A percentile compares a stretch with the other conserved stretches of the same genome.
phyloP scores from a whole-genome alignment of 1,284 basidiomycete species.

The Sparassis latifolia region DNA sequence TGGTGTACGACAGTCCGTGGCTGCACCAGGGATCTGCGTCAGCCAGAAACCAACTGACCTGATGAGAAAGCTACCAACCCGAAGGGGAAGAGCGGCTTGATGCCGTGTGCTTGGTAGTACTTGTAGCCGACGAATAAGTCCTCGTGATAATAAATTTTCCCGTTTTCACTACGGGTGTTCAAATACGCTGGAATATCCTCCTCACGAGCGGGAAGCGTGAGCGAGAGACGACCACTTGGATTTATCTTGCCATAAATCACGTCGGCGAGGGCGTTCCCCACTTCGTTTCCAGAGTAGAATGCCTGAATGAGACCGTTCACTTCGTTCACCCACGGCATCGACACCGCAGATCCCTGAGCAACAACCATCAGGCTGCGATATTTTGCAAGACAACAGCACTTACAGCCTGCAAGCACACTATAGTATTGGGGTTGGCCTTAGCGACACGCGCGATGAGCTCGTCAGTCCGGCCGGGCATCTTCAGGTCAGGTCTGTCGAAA shows the following conservation, averaged over 20 bases:
- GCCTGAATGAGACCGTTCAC: constrained; percentile 51
- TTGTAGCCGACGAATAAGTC: constrained; percentile 72
- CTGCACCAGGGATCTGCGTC: constrained; percentile 23
- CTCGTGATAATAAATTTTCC: constrained; percentile 60
- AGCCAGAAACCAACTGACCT: not conserved
- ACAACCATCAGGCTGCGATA: not conserved
- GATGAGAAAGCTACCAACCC: constrained; percentile 34
- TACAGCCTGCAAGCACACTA: constrained; percentile 66
- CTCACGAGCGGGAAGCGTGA: constrained; percentile 57
- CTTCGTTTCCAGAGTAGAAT: constrained; percentile 75
- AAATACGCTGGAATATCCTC: constrained; percentile 63
- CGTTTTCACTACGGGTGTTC: constrained; percentile 55
- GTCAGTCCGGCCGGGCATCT: constrained; percentile 55
- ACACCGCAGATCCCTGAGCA: constrained; percentile 52
- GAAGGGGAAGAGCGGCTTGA: constrained; percentile 62
- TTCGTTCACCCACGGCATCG: constrained; percentile 57
- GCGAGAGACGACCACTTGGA: constrained; percentile 63
- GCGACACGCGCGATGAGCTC: constrained; percentile 55
- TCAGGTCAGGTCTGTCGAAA: constrained; percentile 53
- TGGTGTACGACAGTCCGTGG: constrained; percentile 70
- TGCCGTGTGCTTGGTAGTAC: constrained; percentile 50
- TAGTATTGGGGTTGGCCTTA: constrained; percentile 53
- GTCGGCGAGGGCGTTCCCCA: constrained; percentile 69
- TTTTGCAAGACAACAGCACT: constrained; percentile 17
- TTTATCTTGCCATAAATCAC: constrained; percentile 69